Evolutionary conservation across 192 early-diverging fungal genomes (phyloP), one percentile per base, ranked within the genome.

Genomic region (Umbelopsis isabellina): DNA sequence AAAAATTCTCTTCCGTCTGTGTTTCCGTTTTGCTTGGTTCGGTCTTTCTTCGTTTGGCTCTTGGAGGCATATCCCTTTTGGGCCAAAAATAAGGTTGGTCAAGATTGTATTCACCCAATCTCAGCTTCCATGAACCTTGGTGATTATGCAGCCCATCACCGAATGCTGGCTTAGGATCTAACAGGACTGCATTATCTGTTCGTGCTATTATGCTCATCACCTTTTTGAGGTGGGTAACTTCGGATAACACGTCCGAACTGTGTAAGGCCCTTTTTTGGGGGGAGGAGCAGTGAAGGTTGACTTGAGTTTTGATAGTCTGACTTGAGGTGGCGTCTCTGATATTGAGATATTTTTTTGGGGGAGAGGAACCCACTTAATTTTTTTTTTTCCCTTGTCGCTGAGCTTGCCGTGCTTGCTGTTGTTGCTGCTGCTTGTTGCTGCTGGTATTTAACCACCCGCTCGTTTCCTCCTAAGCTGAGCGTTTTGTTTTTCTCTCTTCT

Each of bases 31-130:
- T 35, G 49, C 53, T 66, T 20, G 53, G 50, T 18, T 48, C 65
- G 18, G 37, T 67, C 22, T 73, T 71, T 46, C 49, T 48, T 49
- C 74, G 27, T 58, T 49, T 67, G 64, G 73, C 35, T 70, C 50
- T 41, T 45, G 44, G 50, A 47, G 37, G 20, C 46, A 48, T 46
- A 44, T 44, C 27, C 27, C 12, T 9, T 21, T 61, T 25, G 20
- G 47, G 37, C 41, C 49, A 25, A 66, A 75, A 75, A 35, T 78
- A 73, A 51, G 64, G 72, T 53, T 66, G 68, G 20, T n/a, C 18
- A 9, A 70, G 27, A 27, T 67, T 73, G 66, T 70, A 78, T 37
- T 76, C 68, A 4, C 74, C 74, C 35, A 46, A 23, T 46, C 45
- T 67, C 45, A 76, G 47, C 0, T 52, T 50, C 67, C 67, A 69